Evolutionary conservation across 805 yeast genomes (phyloP), one percentile per base, ranked within the genome.

Genomic region (Wickerhamiella brachini): DNA sequence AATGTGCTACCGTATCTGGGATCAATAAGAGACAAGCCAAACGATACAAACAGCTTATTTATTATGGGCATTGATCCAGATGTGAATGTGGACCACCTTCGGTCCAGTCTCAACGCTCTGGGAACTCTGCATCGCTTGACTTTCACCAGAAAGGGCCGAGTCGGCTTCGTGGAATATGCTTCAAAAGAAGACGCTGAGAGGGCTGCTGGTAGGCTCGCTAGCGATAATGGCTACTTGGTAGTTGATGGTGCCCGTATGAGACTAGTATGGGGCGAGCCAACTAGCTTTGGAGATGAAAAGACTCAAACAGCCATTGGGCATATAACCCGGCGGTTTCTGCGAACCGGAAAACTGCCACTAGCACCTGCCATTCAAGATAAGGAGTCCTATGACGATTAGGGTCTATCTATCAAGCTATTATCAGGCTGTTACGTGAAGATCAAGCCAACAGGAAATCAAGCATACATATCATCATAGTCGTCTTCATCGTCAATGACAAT

Each of bases 391-490:
- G 38, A 34, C n/a, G n/a, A 15, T 34, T 34, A n/a, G n/a, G n/a
- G n/a, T n/a, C n/a, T n/a, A n/a, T n/a, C n/a, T n/a, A n/a, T n/a
- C n/a, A n/a, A n/a, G n/a, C n/a, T n/a, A n/a, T n/a, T n/a, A n/a
- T n/a, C n/a, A n/a, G n/a, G n/a, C n/a, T n/a, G 26, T 24, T 8
- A 8, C 8, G 8, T 8, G 26, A 24, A 5, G 26, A 24, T 24
- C 8, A 8, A 37, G 5, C n/a, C 20, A 3, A 5, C 20, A 22
- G 18, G 22, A 29, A n/a, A 43, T 17, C 62, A 83, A 1, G 90
- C 95, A 62, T 84, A 87, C 74, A 85, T 78, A 31, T 85, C 90
- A 47, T 69, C 72, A 81, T 87, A 81, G 46, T 71, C 83, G 49
- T 82, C 85, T 49, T 77, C 77, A 47, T 78, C 79, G 10, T 76